phyloP scores from a whole-genome alignment of 305 asterid genomes.

The Fraxinus xanthoxyloides region DNA sequence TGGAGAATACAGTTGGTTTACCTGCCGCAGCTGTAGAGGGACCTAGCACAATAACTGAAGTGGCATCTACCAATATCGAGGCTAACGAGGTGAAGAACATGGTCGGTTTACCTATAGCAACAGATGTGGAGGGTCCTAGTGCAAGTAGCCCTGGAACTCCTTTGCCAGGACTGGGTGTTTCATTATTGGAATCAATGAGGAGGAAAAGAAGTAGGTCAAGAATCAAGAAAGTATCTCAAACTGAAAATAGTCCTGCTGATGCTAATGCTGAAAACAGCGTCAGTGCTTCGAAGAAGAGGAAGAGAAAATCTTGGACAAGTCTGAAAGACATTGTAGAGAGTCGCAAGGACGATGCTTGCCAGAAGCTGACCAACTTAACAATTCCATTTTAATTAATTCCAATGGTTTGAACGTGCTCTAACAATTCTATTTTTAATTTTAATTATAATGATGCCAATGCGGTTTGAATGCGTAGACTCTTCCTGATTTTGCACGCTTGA shows the following conservation, averaged over 20 bases:
- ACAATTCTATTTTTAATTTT: not conserved
- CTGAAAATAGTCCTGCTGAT: slow-evolving; percentile 25
- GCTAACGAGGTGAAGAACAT: slow-evolving; percentile 12
- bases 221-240: slow-evolving; percentile 40
- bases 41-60: not conserved
- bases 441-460: not conserved
- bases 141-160: slow-evolving; percentile 43
- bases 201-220: slow-evolving; percentile 53
- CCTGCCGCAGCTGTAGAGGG: slow-evolving; percentile 17
- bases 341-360: slow-evolving; percentile 28
- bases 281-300: slow-evolving; percentile 41
- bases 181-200: slow-evolving; percentile 56
- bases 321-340: slow-evolving; percentile 62
- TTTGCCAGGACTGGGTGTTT: slow-evolving; percentile 13
- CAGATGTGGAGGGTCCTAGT: not conserved
- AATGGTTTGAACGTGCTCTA: not conserved
- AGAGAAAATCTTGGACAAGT: slow-evolving; percentile 67
- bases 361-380: slow-evolving; percentile 31
- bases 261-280: slow-evolving; percentile 29
- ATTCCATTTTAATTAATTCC: slow-evolving; percentile 39
- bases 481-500: not conserved
- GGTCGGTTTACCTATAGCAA: slow-evolving; percentile 24
- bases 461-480: not conserved
- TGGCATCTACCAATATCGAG: not conserved
- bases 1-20: slow-evolving; percentile 21